Evolutionary conservation across 148 eudicot species (phyloP), one percentile per base, ranked within the genome.

Genomic region (Linanthus parryae): DNA sequence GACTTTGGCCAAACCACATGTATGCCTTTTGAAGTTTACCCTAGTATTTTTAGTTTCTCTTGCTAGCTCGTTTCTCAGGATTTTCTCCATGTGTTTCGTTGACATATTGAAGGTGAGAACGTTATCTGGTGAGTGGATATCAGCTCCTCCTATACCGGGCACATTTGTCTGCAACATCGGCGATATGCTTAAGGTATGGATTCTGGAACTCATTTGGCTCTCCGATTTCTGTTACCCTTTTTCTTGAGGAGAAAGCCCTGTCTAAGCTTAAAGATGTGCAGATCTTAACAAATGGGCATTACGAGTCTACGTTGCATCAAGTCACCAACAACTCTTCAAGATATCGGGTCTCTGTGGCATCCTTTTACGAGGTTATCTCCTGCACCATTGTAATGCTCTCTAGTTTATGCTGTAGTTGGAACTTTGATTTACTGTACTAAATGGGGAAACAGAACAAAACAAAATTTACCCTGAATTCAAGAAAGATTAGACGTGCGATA

Each of bases 81-180:
- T n/a, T n/a, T n/a, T n/a, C n/a, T n/a, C n/a, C n/a, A n/a, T n/a
- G n/a, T n/a, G n/a, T n/a, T n/a, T n/a, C n/a, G n/a, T n/a, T 44
- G 13, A 52, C 20, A 31, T 45, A 10, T 67, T 72, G 38, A 58
- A 92, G 99, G 99, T 92, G 46, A 83, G 82, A 71, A 88, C 84
- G 76, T 64, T 54, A 39, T 77, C 84, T 13, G 96, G 99, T 57
- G 99, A 92, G 61, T 92, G 99, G 99, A 92, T 92, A 61, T 82
- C 84, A 74, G 96, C 96, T 56, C 77, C 76, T 34, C 90, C 99
- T 7, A 68, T 92, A 57, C 94, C 94, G 6, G 96, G 94, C 46
- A 71, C 99, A 61, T 92, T 92, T 64, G 88, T 92, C 40, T 88
- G 99, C 79, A 92, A 92, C 44, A 88, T 87, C 8, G 94, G 96